Conservation (phyloP, 805 yeast species). For the Candida silvatica region DNA sequence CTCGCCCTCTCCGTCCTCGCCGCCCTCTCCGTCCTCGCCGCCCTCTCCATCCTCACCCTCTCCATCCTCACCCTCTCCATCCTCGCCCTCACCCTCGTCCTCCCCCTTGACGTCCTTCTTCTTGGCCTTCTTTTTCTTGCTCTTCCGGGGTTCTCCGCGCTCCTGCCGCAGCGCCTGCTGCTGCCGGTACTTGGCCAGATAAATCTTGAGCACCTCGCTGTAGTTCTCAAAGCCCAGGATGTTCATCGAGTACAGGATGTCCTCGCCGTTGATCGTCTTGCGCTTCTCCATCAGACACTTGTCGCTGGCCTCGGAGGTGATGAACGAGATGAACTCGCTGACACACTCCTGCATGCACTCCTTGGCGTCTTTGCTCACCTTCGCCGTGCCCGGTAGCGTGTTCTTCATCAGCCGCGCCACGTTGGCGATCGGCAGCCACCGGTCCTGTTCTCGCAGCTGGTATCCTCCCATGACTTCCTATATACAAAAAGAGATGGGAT, state of each 20-base stretch:
- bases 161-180: slow-evolving; percentile 71
- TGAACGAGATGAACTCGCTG: slow-evolving; percentile 57
- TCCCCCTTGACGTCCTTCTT: slow-evolving; percentile 2
- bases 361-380: slow-evolving; percentile 71
- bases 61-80: slow-evolving; percentile 10
- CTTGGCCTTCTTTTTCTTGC: slow-evolving; percentile 8
- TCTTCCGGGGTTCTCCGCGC: slow-evolving; percentile 41
- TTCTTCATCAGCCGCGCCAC: slow-evolving; percentile 72
- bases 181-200: slow-evolving; percentile 59
- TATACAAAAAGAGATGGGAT: no score
- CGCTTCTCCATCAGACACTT: slow-evolving; percentile 57
- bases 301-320: slow-evolving; percentile 59
- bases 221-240: slow-evolving; percentile 64
- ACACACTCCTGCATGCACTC: slow-evolving; percentile 69
- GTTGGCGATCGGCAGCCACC: slow-evolving; percentile 55
- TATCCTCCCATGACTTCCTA: slow-evolving; percentile 23
- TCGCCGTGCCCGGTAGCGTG: slow-evolving; percentile 65
- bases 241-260: slow-evolving; percentile 53
- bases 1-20: slow-evolving; percentile 3
- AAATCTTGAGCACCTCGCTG: slow-evolving; percentile 59
- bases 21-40: slow-evolving; percentile 3
- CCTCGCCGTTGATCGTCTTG: slow-evolving; percentile 66
- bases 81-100: slow-evolving; percentile 10
- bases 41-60: slow-evolving; percentile 1
- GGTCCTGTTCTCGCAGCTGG: slow-evolving; percentile 51